Conservation (phyloP, 208 protist species). For the Leptomonas seymouri region DNA sequence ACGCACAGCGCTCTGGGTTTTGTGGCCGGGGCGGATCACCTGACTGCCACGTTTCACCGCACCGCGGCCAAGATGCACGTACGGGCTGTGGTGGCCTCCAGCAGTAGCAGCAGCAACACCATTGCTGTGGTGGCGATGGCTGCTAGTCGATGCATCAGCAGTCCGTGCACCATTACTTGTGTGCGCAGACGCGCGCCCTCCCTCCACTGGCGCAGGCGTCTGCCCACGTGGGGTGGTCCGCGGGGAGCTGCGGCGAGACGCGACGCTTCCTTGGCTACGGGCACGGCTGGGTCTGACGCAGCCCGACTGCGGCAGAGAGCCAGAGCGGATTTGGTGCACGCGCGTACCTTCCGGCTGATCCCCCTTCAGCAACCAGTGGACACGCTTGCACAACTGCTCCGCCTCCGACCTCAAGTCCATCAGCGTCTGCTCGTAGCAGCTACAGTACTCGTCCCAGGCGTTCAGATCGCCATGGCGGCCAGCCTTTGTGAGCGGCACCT, state of each 20-base stretch:
- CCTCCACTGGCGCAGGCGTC: not conserved
- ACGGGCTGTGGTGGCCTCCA: not conserved
- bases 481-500: constrained; percentile 12
- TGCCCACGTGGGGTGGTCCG: constrained; percentile 5
- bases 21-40: constrained; percentile 15
- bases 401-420: constrained; percentile 26
- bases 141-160: not conserved
- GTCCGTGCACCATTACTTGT: not conserved
- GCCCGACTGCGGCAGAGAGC: constrained; percentile 9
- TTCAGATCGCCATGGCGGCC: constrained; percentile 13
- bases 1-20: constrained; percentile 1
- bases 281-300: constrained; percentile 3
- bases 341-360: constrained; percentile 1
- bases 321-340: constrained; percentile 5
- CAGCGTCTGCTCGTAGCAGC: constrained; percentile 24
- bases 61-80: not conserved
- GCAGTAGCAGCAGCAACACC: not conserved
- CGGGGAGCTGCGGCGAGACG: constrained; percentile 17
- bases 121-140: not conserved
- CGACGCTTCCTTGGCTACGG: constrained; percentile 10
- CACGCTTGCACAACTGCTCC: constrained; percentile 24
- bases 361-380: constrained; percentile 16
- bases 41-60: constrained; percentile 22
- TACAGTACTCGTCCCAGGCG: constrained; percentile 37
- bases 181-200: not conserved